These are phyloP conservation scores for Hemerocallis citrina DNA, from an alignment of 106 monocot species.

Conservation along the genomic window DNA sequence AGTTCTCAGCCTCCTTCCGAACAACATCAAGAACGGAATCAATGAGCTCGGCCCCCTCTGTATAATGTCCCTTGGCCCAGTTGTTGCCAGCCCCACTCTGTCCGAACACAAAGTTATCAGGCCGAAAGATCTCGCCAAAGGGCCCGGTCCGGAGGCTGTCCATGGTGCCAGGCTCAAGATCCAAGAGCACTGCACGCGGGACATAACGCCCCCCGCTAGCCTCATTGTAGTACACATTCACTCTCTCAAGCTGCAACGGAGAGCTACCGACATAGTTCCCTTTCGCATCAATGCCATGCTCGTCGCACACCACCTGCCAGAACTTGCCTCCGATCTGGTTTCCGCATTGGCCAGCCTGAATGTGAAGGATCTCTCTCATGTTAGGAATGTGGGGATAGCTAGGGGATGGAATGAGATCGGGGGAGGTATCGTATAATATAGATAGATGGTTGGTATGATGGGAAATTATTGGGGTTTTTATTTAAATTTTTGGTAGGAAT, in stretches of 20 bases:
- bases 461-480: too few species aligned
- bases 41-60: conserved; percentile 24
- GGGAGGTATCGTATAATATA: too few species aligned
- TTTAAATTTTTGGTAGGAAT: too few species aligned
- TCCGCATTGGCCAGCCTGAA: too few species aligned
- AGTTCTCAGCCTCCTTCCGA: conserved; percentile 31
- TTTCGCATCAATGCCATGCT: too few species aligned
- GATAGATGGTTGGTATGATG: too few species aligned
- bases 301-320: too few species aligned
- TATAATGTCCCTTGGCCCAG: conserved; percentile 30
- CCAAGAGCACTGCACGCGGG: conserved; percentile 15
- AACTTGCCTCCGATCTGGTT: too few species aligned
- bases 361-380: too few species aligned
- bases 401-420: too few species aligned
- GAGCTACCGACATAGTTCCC: too few species aligned
- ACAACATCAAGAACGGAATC: conserved; percentile 27
- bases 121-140: conserved; percentile 23
- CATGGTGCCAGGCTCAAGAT: conserved; percentile 18
- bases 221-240: conserved; percentile 21
- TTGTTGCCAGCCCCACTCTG: conserved; percentile 11
- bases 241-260: conserved; percentile 13
- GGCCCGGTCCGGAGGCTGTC: conserved; percentile 14
- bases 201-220: conserved; percentile 11
- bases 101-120: conserved; percentile 25
- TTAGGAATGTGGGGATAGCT: too few species aligned